Conservation (phyloP, 192 early-diverging fungal species). For the Coemansia sp. region DNA sequence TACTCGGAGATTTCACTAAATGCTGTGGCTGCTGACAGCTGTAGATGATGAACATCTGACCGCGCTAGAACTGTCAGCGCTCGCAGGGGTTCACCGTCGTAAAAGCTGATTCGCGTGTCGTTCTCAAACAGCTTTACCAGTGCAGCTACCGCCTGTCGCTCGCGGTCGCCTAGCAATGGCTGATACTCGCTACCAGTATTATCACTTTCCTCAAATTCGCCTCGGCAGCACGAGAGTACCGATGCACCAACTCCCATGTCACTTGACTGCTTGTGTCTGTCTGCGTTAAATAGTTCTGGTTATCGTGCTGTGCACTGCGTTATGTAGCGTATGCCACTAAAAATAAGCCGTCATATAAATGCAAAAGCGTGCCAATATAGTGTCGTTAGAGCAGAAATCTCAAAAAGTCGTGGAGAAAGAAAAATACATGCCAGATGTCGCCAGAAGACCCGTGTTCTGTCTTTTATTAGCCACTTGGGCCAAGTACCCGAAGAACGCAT, state of each 20-base stretch:
- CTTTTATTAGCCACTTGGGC: background rate
- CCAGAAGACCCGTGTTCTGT: background rate
- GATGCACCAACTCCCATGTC: slow-evolving; percentile 9
- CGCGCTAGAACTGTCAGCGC: slow-evolving; percentile 77
- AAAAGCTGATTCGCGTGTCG: slow-evolving; percentile 59
- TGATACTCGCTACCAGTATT: slow-evolving; percentile 17
- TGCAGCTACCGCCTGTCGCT: slow-evolving; percentile 39
- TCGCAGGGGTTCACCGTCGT: slow-evolving; percentile 71
- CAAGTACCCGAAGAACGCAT: background rate
- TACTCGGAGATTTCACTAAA: slow-evolving; percentile 87
- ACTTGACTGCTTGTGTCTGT: background rate
- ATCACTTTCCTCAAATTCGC: background rate
- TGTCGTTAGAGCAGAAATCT: slow-evolving; percentile 1
- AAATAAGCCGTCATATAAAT: background rate
- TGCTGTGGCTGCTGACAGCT: slow-evolving; percentile 81
- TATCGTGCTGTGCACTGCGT: slow-evolving; percentile 3
- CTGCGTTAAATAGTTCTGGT: background rate
- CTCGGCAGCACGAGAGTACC: background rate
- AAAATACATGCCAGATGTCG: background rate
- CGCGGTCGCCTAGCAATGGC: slow-evolving; percentile 27
- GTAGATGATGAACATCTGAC: slow-evolving; percentile 81
- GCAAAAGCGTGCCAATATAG: background rate
- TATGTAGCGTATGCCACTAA: background rate
- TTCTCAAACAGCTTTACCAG: slow-evolving; percentile 46
- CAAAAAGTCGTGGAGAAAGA: background rate